Evolutionary conservation across 2,329 filamentous ascomycete species (phyloP), one percentile per base, ranked within the genome.

Genomic region (Botrytis squamosa): DNA sequence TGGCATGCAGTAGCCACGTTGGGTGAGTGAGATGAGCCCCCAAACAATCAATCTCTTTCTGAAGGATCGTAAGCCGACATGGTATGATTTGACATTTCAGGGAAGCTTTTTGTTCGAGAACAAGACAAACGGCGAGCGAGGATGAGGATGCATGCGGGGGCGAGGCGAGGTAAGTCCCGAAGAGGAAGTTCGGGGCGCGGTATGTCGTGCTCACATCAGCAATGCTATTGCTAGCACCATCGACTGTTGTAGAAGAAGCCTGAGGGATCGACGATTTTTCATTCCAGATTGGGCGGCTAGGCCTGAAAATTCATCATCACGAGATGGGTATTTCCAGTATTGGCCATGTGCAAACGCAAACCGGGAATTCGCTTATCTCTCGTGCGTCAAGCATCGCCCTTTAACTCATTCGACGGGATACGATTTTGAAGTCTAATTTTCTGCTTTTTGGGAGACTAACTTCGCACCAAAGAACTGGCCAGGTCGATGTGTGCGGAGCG

Each of bases 211-310:
- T 68, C 66, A 42, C 66, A 57, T 57, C 66, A 68, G 66, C 49
- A 9, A 25, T 68, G n/a, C 49, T 57, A 44, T 68, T 68, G 49
- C 66, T 57, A 68, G 66, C 40, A 68, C 10, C 49, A 42, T 57
- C 49, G 16, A 25, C 20, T 9, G 16, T 29, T 29, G 25, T 40
- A 14, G 36, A 29, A 29, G 36, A 22, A 55, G 16, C 18, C 16
- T 57, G 36, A 55, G 36, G 25, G 25, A 68, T 68, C 65, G 52
- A 40, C 49, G 9, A 22, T 1, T 8, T 29, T 68, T 10, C 6
- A 25, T n/a, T 29, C 49, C 40, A 25, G 49, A 40, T 40, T 40
- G 14, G 22, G 33, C 2, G 4, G 46, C 33, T n/a, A 38, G 36
- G 14, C 25, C 46, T 55, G 16, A 67, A 38, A 25, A 20, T 20